A percentile compares a stretch with the other conserved stretches of the same genome.
Evolutionary conservation across 352 stramenopile species (phyloP).

Genomic region (Phytophthora tubulina): DNA sequence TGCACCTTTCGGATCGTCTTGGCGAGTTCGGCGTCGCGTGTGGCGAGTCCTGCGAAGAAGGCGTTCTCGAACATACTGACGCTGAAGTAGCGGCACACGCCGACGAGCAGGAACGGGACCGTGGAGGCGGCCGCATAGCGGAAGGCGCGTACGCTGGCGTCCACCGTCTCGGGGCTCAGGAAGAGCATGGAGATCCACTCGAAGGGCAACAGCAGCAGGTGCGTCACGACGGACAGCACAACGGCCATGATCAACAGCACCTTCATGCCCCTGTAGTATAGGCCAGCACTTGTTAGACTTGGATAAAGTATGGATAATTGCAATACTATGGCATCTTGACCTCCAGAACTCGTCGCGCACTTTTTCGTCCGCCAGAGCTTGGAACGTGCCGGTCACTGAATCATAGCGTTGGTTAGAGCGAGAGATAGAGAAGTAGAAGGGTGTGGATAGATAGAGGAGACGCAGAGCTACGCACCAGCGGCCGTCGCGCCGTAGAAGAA

Average conservation of each 20-base stretch:
- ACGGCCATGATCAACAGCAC: conserved; percentile 59
- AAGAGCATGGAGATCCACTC: conserved; percentile 67
- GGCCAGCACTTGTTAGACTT: conserved; percentile 4
- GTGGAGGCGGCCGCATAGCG: conserved; percentile 59
- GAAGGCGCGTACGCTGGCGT: conserved; percentile 59
- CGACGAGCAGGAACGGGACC: conserved; percentile 68
- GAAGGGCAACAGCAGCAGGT: conserved; percentile 61
- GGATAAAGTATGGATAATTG: conserved; percentile 5
- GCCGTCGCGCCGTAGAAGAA: conserved; percentile 44
- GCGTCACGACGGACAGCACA: conserved; percentile 61
- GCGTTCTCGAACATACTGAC: conserved; percentile 74
- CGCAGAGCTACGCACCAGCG: conserved; percentile 33
- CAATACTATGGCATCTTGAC: conserved; percentile 16
- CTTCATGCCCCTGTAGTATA: conserved; percentile 52
- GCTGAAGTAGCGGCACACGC: conserved; percentile 63
- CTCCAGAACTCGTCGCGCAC: conserved; percentile 65
- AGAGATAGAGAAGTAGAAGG: neutral
- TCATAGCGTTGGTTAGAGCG: conserved; percentile 7
- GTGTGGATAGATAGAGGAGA: neutral
- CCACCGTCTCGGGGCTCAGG: conserved; percentile 49
- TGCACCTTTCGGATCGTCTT: conserved; percentile 52
- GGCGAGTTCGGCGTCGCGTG: conserved; percentile 52
- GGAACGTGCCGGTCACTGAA: conserved; percentile 41
- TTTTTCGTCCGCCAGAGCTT: conserved; percentile 51
- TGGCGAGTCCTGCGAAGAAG: conserved; percentile 71